A percentile compares a stretch with the other conserved stretches of the same genome.
Evolutionary conservation across 148 eudicot species (phyloP).

Genomic region (Spergularia marina): DNA sequence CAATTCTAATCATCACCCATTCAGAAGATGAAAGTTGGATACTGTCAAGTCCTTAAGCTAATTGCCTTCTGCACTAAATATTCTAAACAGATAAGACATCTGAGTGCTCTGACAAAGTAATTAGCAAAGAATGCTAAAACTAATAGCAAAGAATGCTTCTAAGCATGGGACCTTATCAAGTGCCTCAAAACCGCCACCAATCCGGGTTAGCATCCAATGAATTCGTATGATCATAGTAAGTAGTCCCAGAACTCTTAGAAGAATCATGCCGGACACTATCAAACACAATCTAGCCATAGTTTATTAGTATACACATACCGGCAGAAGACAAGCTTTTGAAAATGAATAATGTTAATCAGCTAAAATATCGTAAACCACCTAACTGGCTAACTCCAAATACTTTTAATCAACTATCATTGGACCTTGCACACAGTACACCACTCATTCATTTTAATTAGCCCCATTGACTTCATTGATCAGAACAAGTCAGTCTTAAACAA

Average conservation of each 20-base stretch:
- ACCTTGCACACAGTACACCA: not conserved
- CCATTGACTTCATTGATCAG: not conserved
- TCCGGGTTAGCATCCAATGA: not conserved
- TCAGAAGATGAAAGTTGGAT: slow-evolving; percentile 13
- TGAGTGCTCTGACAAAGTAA: not conserved
- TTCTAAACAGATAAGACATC: not conserved
- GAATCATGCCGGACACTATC: not conserved
- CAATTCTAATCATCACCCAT: not conserved
- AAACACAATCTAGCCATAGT: not conserved
- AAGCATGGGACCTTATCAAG: slow-evolving; percentile 4
- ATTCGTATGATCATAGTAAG: not conserved
- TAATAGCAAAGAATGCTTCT: not conserved
- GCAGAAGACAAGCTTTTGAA: not conserved
- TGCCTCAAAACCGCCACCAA: not conserved
- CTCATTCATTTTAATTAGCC: not conserved
- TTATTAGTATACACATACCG: not conserved
- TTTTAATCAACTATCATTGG: not conserved
- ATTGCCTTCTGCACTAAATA: not conserved
- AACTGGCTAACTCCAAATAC: not conserved
- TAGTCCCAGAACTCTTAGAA: not conserved
- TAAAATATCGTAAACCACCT: not conserved
- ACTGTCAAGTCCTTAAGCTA: not conserved
- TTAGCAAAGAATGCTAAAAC: not conserved
- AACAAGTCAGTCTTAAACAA: not conserved
- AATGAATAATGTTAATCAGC: not conserved